phyloP scores from a whole-genome alignment of 164 flowering plant genomes.

The Chloranthus sessilifolius region DNA sequence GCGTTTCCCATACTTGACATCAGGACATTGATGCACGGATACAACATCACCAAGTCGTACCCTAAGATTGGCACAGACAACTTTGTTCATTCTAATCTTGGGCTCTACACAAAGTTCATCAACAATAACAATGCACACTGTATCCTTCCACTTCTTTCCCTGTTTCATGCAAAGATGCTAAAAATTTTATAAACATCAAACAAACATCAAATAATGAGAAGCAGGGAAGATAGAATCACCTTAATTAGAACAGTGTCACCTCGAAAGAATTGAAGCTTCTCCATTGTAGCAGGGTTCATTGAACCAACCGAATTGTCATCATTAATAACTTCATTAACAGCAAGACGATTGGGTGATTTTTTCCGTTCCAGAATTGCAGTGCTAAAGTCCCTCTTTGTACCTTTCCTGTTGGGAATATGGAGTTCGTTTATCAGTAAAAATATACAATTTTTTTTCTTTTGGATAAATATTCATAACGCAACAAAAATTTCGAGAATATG shows the following conservation, averaged over 20 bases:
- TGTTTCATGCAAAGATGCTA: neutral
- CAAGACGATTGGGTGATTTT: conserved; percentile 66
- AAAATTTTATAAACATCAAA: no score
- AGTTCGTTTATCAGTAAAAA: no score
- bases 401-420: conserved; percentile 56
- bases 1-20: conserved; percentile 27
- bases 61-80: conserved; percentile 26
- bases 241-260: conserved; percentile 69
- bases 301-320: conserved; percentile 76
- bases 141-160: conserved; percentile 30
- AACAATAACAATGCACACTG: conserved; percentile 23
- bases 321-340: conserved; percentile 64
- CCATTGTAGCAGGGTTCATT: conserved; percentile 68
- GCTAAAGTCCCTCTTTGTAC: conserved; percentile 65
- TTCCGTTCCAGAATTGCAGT: conserved; percentile 76
- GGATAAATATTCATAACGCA: no score
- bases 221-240: no score
- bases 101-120: conserved; percentile 26
- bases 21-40: conserved; percentile 29
- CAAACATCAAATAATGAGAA: no score
- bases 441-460: no score
- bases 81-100: conserved; percentile 29
- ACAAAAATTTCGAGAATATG: no score
- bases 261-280: conserved; percentile 71
- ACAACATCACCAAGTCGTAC: conserved; percentile 28